Evolutionary conservation across 352 stramenopile genomes (phyloP), one percentile per base, ranked within the genome.

Genomic region (Phytophthora macrochlamydospora): DNA sequence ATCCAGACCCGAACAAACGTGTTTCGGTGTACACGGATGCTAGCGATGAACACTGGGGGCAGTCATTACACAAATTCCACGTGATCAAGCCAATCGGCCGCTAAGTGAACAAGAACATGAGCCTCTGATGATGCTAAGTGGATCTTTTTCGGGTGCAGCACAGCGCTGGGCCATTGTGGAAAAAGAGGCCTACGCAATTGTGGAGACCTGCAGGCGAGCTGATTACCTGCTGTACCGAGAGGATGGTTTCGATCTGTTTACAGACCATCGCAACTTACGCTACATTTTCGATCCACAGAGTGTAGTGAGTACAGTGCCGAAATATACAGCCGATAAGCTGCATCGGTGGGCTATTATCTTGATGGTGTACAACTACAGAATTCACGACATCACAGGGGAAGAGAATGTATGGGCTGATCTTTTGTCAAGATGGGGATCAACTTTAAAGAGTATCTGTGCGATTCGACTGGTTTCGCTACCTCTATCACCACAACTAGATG

Each of bases 121-220:
- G 35, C 51, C 51, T 1, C n/a, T 57, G 14, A 49, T 57, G 35
- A 48, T 57, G 35, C 9, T 57, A 11, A 57, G 51, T 31, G 51
- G 64, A 35, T 11, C 28, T 33, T 43, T 40, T 56, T 40, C 51
- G 29, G 50, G 51, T 18, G 28, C 29, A 24, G 11, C 57, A 51
- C 30, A 24, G 31, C 44, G 52, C 30, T 73, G 59, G 65, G 53
- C 38, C 8, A 54, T 69, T 13, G 62, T 73, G 14, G 65, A 62
- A 33, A 71, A 67, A 37, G 52, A 72, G 49, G 65, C 59, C 0
- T 67, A 57, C 57, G 51, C 63, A 4, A 66, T 71, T 11, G 35
- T 40, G 6, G 35, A 40, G 35, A 40, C 35, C 6, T 40, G 35
- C 35, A 6, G 35, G 6, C 35, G 35, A 40, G 35, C 35, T 11